These are phyloP conservation scores for Lactarius sp. DNA, from an alignment of 768 basidiomycete genomes.

Conservation along the genomic window DNA sequence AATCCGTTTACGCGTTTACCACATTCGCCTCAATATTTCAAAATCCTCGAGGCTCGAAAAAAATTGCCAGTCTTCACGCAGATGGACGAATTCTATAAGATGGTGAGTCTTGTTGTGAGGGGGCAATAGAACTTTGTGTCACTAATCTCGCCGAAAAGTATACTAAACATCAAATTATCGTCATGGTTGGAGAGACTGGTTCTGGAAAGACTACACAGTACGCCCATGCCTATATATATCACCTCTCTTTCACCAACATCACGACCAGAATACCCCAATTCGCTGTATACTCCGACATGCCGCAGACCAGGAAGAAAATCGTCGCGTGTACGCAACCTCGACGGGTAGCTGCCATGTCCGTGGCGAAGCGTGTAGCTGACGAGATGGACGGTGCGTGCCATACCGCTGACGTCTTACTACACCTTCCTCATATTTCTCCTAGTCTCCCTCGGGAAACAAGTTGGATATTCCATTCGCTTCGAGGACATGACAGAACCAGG, in stretches of 20 bases:
- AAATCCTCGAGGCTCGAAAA: slow-evolving; percentile 79
- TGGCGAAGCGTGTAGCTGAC: slow-evolving; percentile 96
- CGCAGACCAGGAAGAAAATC: slow-evolving; percentile 83
- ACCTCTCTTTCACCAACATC: background rate
- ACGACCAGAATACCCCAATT: slow-evolving; percentile 86
- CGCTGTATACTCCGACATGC: slow-evolving; percentile 88
- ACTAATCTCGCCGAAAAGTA: slow-evolving; percentile 46
- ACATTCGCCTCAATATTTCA: slow-evolving; percentile 73
- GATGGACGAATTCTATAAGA: slow-evolving; percentile 88
- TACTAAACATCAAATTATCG: slow-evolving; percentile 74
- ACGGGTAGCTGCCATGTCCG: slow-evolving; percentile 96
- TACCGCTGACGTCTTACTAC: slow-evolving; percentile 12
- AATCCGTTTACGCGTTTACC: slow-evolving; percentile 89
- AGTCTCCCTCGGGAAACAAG: slow-evolving; percentile 92
- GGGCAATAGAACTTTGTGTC: slow-evolving; percentile 32
- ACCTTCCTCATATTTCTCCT: slow-evolving; percentile 12
- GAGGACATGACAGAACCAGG: slow-evolving; percentile 92
- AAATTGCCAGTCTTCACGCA: slow-evolving; percentile 88
- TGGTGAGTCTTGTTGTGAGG: slow-evolving; percentile 50
- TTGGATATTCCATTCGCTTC: slow-evolving; percentile 97
- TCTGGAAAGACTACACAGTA: slow-evolving; percentile 96
- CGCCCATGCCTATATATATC: slow-evolving; percentile 28
- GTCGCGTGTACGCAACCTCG: slow-evolving; percentile 97
- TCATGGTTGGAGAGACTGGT: slow-evolving; percentile 93
- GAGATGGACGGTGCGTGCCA: slow-evolving; percentile 88